Percentiles rank a stretch among this genome's conserved stretches.
Evolutionary conservation across 768 basidiomycete species (phyloP).

Genomic region (Podaxis sp.): DNA sequence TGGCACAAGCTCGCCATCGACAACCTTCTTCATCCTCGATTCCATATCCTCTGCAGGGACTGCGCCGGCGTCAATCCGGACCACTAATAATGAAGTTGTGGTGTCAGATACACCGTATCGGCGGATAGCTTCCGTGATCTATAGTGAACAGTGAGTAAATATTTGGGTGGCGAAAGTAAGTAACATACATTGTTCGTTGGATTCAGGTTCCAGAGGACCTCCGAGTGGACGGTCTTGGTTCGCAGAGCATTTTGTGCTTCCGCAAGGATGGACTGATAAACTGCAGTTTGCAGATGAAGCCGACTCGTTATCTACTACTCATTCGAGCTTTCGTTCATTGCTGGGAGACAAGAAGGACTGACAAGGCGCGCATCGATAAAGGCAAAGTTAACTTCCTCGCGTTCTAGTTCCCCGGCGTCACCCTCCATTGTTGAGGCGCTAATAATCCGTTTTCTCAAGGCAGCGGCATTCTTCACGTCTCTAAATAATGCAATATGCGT

Average conservation of each 20-base stretch:
- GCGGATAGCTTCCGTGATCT: slow-evolving; percentile 89
- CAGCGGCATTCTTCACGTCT: slow-evolving; percentile 60
- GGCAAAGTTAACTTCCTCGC: slow-evolving; percentile 83
- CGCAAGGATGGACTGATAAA: slow-evolving; percentile 79
- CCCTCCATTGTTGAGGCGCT: slow-evolving; percentile 63
- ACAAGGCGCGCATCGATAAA: slow-evolving; percentile 89
- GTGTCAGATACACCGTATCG: slow-evolving; percentile 80
- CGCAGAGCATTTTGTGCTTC: slow-evolving; percentile 57
- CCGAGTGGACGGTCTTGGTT: slow-evolving; percentile 72
- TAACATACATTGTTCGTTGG: slow-evolving; percentile 77
- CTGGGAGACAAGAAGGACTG: slow-evolving; percentile 27
- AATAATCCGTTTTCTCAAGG: slow-evolving; percentile 66
- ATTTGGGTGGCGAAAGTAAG: neutral
- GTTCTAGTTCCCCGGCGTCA: slow-evolving; percentile 60
- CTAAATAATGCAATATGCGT: slow-evolving; percentile 69
- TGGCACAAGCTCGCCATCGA: slow-evolving; percentile 56
- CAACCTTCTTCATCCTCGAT: slow-evolving; percentile 52
- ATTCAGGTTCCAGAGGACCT: slow-evolving; percentile 84
- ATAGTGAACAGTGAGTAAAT: neutral
- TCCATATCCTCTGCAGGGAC: slow-evolving; percentile 37
- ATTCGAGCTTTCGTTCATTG: neutral
- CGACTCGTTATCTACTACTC: slow-evolving; percentile 71
- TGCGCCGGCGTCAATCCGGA: slow-evolving; percentile 55
- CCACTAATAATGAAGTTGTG: slow-evolving; percentile 67
- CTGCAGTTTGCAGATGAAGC: slow-evolving; percentile 80